Evolutionary conservation across 495 filamentous ascomycete species (phyloP).

Genomic region (Aspergillus sclerotiicarbonarius): DNA sequence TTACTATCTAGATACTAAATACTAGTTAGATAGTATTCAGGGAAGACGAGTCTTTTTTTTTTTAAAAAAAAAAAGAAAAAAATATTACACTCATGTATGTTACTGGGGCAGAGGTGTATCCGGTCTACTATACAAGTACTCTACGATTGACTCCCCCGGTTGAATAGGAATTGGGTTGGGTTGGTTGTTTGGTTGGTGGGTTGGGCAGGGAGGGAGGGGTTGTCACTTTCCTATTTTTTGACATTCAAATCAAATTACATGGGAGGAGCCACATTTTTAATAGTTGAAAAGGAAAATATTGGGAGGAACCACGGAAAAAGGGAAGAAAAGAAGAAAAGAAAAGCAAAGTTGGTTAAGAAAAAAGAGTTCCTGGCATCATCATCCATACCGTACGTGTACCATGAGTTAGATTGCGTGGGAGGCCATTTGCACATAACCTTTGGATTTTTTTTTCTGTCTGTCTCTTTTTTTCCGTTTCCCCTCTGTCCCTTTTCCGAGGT

Average conservation of each 20-base stretch:
- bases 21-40: too few species aligned
- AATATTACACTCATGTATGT: too few species aligned
- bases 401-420: background rate
- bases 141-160: too few species aligned
- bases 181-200: too few species aligned
- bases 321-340: constrained; percentile 14
- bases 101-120: too few species aligned
- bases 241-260: constrained; percentile 43
- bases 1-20: too few species aligned
- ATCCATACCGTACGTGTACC: background rate
- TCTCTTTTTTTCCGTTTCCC: background rate
- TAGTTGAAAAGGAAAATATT: constrained; percentile 19
- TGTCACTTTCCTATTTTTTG: constrained; percentile 34
- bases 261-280: constrained; percentile 24
- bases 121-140: too few species aligned
- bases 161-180: too few species aligned
- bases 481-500: background rate
- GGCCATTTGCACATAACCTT: background rate
- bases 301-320: constrained; percentile 9
- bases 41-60: too few species aligned
- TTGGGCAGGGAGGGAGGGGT: background rate
- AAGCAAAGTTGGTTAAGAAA: constrained; percentile 8
- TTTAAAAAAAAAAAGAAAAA: too few species aligned
- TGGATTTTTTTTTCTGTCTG: background rate
- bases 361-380: background rate